Percentiles rank a stretch among this genome's conserved stretches.
Evolutionary conservation across 257 asterid species (phyloP).

Genomic region (Haberlea rhodopensis): DNA sequence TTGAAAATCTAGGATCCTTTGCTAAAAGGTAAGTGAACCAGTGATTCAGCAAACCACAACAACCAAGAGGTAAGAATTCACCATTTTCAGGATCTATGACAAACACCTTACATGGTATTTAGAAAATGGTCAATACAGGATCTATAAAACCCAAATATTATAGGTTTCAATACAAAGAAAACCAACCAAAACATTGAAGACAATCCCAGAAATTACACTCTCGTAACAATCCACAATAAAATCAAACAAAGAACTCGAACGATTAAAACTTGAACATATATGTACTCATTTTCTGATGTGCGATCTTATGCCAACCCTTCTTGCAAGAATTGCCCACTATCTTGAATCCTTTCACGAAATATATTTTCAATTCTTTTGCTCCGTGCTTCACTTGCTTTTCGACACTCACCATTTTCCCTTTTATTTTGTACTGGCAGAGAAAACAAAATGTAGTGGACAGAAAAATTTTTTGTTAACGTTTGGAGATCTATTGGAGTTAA

Average conservation of each 20-base stretch:
- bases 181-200: background rate
- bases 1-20: too few species aligned
- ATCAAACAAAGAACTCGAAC: background rate
- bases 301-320: conserved; percentile 65
- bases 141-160: too few species aligned
- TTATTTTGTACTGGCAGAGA: background rate
- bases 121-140: too few species aligned
- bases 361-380: conserved; percentile 32
- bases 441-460: too few species aligned
- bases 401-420: conserved; percentile 41
- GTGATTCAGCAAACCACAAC: background rate
- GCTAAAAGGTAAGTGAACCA: too few species aligned
- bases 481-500: conserved; percentile 10
- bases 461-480: background rate
- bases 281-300: conserved; percentile 28
- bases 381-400: conserved; percentile 55
- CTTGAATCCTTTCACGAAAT: conserved; percentile 54
- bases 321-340: conserved; percentile 50
- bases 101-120: too few species aligned
- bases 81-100: background rate
- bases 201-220: background rate
- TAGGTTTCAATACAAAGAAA: background rate
- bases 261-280: too few species aligned
- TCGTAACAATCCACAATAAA: background rate
- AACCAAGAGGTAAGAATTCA: background rate